These are phyloP conservation scores for Heliamphora exappendiculata DNA, from an alignment of 148 eudicot genomes.

Conservation along the genomic window DNA sequence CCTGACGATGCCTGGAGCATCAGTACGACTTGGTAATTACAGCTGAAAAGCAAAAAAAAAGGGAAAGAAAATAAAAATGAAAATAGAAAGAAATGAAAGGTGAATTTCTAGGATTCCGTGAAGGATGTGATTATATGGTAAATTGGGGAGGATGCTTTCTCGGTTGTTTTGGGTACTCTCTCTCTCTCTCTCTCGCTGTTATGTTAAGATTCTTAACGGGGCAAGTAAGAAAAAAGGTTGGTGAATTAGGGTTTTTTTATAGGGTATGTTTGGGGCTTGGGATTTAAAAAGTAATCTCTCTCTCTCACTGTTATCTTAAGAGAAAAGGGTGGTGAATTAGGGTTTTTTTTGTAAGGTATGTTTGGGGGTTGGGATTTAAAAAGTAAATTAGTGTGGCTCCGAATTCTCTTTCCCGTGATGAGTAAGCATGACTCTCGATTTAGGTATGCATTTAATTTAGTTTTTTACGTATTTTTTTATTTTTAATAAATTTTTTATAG, in stretches of 20 bases:
- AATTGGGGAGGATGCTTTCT: neutral
- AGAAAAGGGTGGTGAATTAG: slow-evolving; percentile 2
- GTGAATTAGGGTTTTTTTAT: slow-evolving; percentile 9
- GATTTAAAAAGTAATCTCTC: too few relatives aligned
- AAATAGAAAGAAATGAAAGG: neutral
- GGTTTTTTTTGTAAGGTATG: too few relatives aligned
- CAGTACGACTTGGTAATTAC: slow-evolving; percentile 8
- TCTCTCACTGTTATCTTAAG: too few relatives aligned
- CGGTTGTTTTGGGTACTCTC: neutral
- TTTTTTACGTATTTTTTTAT: too few relatives aligned
- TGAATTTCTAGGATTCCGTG: slow-evolving; percentile 4
- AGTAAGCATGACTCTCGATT: too few relatives aligned
- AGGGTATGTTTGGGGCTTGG: too few relatives aligned
- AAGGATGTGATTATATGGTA: slow-evolving; percentile 7
- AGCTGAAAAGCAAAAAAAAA: neutral
- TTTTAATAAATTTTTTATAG: too few relatives aligned
- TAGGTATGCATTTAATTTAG: too few relatives aligned
- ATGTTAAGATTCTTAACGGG: neutral
- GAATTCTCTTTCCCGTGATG: too few relatives aligned
- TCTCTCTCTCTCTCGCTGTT: neutral
- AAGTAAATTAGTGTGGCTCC: too few relatives aligned
- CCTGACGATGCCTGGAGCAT: slow-evolving; percentile 7
- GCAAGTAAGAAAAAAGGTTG: slow-evolving; percentile 1
- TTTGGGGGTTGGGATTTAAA: too few relatives aligned
- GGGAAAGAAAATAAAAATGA: neutral